Conservation (phyloP, 192 early-diverging fungal species). For the Coemansia sp. region DNA sequence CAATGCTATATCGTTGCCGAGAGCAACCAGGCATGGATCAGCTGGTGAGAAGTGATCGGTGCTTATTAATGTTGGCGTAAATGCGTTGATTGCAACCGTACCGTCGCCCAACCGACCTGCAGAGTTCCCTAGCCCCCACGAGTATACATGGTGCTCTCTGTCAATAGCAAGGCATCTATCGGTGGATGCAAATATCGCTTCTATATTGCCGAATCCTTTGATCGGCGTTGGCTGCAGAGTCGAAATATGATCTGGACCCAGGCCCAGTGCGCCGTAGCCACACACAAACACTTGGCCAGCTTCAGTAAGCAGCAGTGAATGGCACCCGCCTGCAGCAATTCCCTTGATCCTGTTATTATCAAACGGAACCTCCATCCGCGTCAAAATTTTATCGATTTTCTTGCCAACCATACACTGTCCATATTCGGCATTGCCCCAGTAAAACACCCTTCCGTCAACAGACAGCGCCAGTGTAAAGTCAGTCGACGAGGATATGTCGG, state of each 20-base stretch:
- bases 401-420: slow-evolving; percentile 65
- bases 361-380: slow-evolving; percentile 56
- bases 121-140: slow-evolving; percentile 47
- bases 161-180: slow-evolving; percentile 51
- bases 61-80: slow-evolving; percentile 15
- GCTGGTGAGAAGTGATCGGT: slow-evolving; percentile 4
- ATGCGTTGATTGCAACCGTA: slow-evolving; percentile 6
- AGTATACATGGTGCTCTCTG: slow-evolving; percentile 16
- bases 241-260: slow-evolving; percentile 50
- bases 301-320: slow-evolving; percentile 56
- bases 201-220: slow-evolving; percentile 34
- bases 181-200: slow-evolving; percentile 58
- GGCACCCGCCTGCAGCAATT: slow-evolving; percentile 71
- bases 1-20: slow-evolving; percentile 50
- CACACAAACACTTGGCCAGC: slow-evolving; percentile 64
- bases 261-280: slow-evolving; percentile 68
- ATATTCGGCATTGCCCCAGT: slow-evolving; percentile 78
- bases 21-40: slow-evolving; percentile 22
- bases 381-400: slow-evolving; percentile 56
- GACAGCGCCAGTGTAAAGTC: slow-evolving; percentile 66
- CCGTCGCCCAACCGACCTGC: slow-evolving; percentile 38
- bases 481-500: slow-evolving; percentile 61
- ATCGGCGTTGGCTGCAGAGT: slow-evolving; percentile 54
- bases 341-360: slow-evolving; percentile 33
- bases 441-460: slow-evolving; percentile 58